These are phyloP conservation scores for Colletotrichum costaricense DNA, from an alignment of 2,329 filamentous ascomycete species.

Conservation along the genomic window DNA sequence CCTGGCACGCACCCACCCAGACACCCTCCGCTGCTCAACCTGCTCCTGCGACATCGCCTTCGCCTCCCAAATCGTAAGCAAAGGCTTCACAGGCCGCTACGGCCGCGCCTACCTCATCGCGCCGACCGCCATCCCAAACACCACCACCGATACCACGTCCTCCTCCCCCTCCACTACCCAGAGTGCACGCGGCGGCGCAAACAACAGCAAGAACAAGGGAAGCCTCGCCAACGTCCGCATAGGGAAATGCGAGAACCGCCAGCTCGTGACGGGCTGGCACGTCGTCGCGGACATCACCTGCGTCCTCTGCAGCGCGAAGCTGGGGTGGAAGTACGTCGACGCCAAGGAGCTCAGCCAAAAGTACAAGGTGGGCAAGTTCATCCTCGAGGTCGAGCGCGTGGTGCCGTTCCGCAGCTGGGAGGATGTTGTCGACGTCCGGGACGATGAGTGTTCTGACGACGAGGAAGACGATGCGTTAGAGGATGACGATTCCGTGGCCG, in stretches of 20 bases:
- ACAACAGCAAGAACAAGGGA: slow-evolving; percentile 39
- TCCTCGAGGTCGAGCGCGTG: slow-evolving; percentile 71
- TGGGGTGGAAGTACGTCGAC: slow-evolving; percentile 78
- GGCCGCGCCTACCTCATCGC: slow-evolving; percentile 73
- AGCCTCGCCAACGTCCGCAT: slow-evolving; percentile 65
- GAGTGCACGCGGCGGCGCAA: slow-evolving; percentile 59
- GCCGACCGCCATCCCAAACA: slow-evolving; percentile 40
- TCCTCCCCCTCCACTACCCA: slow-evolving; percentile 53
- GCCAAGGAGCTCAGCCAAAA: slow-evolving; percentile 68
- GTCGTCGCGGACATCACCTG: slow-evolving; percentile 74
- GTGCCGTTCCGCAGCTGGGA: slow-evolving; percentile 66
- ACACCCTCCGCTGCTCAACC: slow-evolving; percentile 67
- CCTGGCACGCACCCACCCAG: slow-evolving; percentile 58
- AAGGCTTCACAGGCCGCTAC: slow-evolving; percentile 74
- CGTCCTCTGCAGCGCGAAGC: slow-evolving; percentile 62
- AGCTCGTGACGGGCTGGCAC: slow-evolving; percentile 72
- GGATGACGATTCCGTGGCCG: slow-evolving; percentile 17
- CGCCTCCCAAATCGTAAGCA: slow-evolving; percentile 70
- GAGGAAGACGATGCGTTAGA: slow-evolving; percentile 11
- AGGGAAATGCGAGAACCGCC: slow-evolving; percentile 65
- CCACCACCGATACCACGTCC: slow-evolving; percentile 31
- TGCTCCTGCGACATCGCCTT: slow-evolving; percentile 73
- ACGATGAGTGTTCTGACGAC: slow-evolving; percentile 25
- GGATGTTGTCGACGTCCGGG: slow-evolving; percentile 45
- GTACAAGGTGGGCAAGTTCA: slow-evolving; percentile 78